These are phyloP conservation scores for Boletellus emodensis DNA, from an alignment of 768 basidiomycete species.

Conservation along the genomic window DNA sequence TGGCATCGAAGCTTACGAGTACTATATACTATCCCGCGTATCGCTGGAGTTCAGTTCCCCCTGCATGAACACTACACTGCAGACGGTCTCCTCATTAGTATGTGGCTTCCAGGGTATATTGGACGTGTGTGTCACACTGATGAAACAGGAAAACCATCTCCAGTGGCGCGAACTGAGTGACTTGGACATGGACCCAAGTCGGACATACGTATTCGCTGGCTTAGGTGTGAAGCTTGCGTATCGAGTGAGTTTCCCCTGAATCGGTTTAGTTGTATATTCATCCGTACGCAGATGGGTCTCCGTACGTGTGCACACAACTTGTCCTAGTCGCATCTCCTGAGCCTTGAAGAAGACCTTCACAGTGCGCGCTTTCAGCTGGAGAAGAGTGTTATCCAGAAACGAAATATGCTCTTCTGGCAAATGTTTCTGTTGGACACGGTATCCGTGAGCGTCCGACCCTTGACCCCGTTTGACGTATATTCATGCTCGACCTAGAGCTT, in stretches of 20 bases:
- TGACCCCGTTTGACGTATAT: not conserved
- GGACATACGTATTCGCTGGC: constrained; percentile 56
- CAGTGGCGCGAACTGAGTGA: constrained; percentile 57
- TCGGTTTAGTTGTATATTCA: not conserved
- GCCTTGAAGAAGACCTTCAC: constrained; percentile 46
- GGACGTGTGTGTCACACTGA: constrained; percentile 7
- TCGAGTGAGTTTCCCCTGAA: constrained; percentile 42
- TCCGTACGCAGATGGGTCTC: constrained; percentile 46
- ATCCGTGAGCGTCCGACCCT: constrained; percentile 39
- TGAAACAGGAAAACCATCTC: constrained; percentile 36
- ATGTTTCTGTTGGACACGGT: constrained; percentile 62
- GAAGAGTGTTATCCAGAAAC: constrained; percentile 40
- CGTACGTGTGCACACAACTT: constrained; percentile 33
- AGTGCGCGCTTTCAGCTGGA: constrained; percentile 58
- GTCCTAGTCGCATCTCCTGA: not conserved
- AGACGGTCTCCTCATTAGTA: constrained; percentile 55
- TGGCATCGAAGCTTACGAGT: constrained; percentile 55
- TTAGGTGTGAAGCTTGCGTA: constrained; percentile 55
- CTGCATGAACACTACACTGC: constrained; percentile 47
- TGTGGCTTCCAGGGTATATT: constrained; percentile 21
- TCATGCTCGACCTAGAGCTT: constrained; percentile 45
- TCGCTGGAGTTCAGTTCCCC: constrained; percentile 46
- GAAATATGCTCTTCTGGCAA: constrained; percentile 64
- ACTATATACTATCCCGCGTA: constrained; percentile 55
- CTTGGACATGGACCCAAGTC: constrained; percentile 42